These are phyloP conservation scores for Chrysoporthe austroafricana DNA, from an alignment of 2,329 filamentous ascomycete genomes.

Conservation along the genomic window DNA sequence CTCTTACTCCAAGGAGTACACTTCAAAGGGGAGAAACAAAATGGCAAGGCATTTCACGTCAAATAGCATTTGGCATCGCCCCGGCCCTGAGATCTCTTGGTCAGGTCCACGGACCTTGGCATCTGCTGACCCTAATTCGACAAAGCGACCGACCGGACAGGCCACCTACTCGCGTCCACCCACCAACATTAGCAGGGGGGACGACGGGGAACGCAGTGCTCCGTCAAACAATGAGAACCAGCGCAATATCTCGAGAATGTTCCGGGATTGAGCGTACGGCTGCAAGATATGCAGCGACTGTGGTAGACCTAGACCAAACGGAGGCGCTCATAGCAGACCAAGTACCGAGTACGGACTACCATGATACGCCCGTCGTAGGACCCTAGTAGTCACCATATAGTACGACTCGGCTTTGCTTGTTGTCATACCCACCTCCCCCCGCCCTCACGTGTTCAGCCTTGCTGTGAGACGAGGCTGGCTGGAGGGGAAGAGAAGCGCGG, in stretches of 20 bases:
- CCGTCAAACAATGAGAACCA: not conserved
- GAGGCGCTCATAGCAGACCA: not conserved
- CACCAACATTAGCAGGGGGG: not conserved
- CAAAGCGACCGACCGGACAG: not conserved
- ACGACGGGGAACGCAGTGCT: not conserved
- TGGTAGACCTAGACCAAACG: not conserved
- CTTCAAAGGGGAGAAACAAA: not conserved
- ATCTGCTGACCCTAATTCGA: not conserved
- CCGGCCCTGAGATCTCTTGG: not conserved
- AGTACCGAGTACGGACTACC: not conserved
- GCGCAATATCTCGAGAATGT: not conserved
- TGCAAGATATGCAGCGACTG: not conserved
- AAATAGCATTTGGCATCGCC: not conserved
- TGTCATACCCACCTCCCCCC: slow-evolving; percentile 1
- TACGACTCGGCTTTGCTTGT: not conserved
- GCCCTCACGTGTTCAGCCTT: slow-evolving; percentile 11
- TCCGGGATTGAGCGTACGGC: not conserved
- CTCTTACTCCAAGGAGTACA: too few species aligned
- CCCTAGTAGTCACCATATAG: not conserved
- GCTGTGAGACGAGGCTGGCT: not conserved
- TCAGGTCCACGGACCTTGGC: not conserved
- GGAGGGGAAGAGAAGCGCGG: not conserved
- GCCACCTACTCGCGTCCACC: not conserved
- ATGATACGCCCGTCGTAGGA: not conserved
- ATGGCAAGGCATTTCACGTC: not conserved